These are phyloP conservation scores for Stenogyne calaminthoides DNA, from an alignment of 305 asterid genomes.

Conservation along the genomic window DNA sequence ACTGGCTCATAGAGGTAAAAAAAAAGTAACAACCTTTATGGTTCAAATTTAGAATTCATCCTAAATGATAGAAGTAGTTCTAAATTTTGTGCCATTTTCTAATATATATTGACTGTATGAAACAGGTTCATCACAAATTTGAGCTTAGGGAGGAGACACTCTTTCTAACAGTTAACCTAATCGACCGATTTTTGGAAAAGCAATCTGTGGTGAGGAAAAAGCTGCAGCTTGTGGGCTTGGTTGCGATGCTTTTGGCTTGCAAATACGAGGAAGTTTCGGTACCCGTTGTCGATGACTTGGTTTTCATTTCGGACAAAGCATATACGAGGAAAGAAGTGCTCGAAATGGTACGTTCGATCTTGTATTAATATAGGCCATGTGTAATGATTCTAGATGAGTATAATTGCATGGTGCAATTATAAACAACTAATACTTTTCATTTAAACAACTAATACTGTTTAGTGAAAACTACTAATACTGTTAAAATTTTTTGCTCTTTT, in stretches of 20 bases:
- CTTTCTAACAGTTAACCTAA: conserved; percentile 75
- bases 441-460: too few species aligned
- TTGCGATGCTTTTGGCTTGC: conserved; percentile 91
- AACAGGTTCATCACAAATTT: conserved; percentile 93
- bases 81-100: neutral
- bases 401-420: too few species aligned
- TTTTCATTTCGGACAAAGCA: conserved; percentile 89
- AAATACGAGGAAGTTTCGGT: conserved; percentile 91
- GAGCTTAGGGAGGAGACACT: conserved; percentile 85
- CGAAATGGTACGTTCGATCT: conserved; percentile 58
- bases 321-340: conserved; percentile 74
- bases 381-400: too few species aligned
- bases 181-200: conserved; percentile 81
- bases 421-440: too few species aligned
- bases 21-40: neutral
- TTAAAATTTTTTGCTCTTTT: neutral
- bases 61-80: neutral
- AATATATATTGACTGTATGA: neutral
- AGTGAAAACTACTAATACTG: too few species aligned
- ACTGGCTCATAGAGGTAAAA: conserved; percentile 91
- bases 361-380: neutral
- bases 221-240: conserved; percentile 88
- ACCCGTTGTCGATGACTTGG: conserved; percentile 82
- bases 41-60: neutral
- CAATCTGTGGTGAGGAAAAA: conserved; percentile 77